Evolutionary conservation across 2,329 filamentous ascomycete genomes (phyloP), one percentile per base, ranked within the genome.

Genomic region (Colletotrichum phormii): DNA sequence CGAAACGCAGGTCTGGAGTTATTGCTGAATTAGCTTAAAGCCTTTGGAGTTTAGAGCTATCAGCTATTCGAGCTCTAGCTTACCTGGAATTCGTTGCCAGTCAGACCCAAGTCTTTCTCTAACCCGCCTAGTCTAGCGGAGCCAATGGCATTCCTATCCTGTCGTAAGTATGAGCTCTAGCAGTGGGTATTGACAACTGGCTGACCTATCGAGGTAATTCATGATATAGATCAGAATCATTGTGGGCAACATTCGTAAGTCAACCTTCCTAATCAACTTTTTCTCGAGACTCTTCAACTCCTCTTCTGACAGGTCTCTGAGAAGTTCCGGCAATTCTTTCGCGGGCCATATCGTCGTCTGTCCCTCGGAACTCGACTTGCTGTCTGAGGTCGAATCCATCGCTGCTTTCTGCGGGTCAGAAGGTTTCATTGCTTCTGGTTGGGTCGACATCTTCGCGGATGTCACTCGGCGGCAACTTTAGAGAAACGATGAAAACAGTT

Each of bases 221-320:
- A 93, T 84, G 75, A 93, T 91, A 76, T 93, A 94, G 86, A 94
- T 93, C 59, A 93, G 76, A 64, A 93, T 89, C 54, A 93, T 84
- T 82, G 91, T 91, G 0, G 92, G 92, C 76, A 94, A 83, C 35
- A 94, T 79, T 64, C 91, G 84, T 9, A 88, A 76, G 78, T 94
- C 92, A 66, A 67, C 89, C 80, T 93, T 94, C 73, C 87, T 86
- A 71, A 87, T 84, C 64, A 94, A 81, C 63, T 84, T 86, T 71
- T 82, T 85, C 79, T 94, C 92, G 1, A 89, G 83, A 11, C 9
- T 60, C 22, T 54, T 46, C 24, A 77, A 72, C 63, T 80, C 76
- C 1, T 76, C 77, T 12, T 65, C 24, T 0, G 77, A 75, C 18
- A 76, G 29, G 49, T 31, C 13, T 15, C 26, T 57, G 1, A 72